These are phyloP conservation scores for Psophocarpus tetragonolobus DNA, from an alignment of 306 rosid species.

Conservation along the genomic window DNA sequence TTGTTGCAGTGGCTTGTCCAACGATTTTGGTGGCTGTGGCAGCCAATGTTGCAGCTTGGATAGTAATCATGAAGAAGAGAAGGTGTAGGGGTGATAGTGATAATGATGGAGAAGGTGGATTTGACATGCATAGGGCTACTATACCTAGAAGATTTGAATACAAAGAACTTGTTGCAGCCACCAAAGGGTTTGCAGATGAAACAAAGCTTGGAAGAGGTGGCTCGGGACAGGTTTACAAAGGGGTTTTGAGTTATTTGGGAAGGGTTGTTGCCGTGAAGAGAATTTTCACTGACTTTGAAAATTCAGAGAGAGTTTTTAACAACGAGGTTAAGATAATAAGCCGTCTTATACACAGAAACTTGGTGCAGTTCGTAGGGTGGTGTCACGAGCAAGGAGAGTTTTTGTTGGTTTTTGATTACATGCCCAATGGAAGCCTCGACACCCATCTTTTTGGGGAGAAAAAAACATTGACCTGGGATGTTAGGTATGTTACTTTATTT, in stretches of 20 bases:
- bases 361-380: slow-evolving; percentile 57
- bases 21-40: not conserved
- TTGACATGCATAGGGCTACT: slow-evolving; percentile 37
- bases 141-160: slow-evolving; percentile 46
- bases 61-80: slow-evolving; percentile 11
- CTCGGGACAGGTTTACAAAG: slow-evolving; percentile 51
- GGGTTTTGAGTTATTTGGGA: slow-evolving; percentile 18
- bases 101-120: not conserved
- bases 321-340: slow-evolving; percentile 51
- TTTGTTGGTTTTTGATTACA: slow-evolving; percentile 19
- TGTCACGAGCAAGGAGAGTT: slow-evolving; percentile 47
- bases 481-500: not conserved
- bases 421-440: slow-evolving; percentile 56
- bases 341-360: slow-evolving; percentile 44
- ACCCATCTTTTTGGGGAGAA: slow-evolving; percentile 41
- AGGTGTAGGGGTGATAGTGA: not conserved
- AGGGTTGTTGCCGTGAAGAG: slow-evolving; percentile 48
- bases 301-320: slow-evolving; percentile 30
- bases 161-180: slow-evolving; percentile 41
- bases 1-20: slow-evolving; percentile 13
- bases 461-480: slow-evolving; percentile 32
- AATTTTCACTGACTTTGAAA: slow-evolving; percentile 34
- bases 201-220: slow-evolving; percentile 53
- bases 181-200: slow-evolving; percentile 38
- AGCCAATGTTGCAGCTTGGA: slow-evolving; percentile 9